phyloP scores from a whole-genome alignment of 345 rosid genomes.

The Acer negundo region DNA sequence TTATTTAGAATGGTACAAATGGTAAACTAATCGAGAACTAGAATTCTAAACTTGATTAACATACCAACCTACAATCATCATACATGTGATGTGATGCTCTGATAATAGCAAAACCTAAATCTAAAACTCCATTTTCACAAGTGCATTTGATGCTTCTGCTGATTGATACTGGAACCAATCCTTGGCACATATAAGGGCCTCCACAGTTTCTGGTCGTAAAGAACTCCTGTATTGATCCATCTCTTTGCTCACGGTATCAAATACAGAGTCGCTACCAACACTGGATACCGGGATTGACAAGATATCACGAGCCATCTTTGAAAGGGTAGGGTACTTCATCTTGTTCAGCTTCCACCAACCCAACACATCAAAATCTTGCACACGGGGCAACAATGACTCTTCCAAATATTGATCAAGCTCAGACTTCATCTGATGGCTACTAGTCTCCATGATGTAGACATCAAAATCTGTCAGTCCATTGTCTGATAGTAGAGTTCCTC shows the following conservation, averaged over 20 bases:
- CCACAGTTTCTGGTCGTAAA: conserved; percentile 80
- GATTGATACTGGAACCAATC: conserved; percentile 70
- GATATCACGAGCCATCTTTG: conserved; percentile 88
- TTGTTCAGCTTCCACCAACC: conserved; percentile 95
- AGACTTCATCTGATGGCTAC: conserved; percentile 64
- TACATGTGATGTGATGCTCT: neutral
- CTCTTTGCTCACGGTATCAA: conserved; percentile 54
- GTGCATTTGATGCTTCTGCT: conserved; percentile 39
- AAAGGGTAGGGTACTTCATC: conserved; percentile 79
- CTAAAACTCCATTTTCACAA: conserved; percentile 65
- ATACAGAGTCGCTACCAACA: conserved; percentile 54
- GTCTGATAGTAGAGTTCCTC: conserved; percentile 47
- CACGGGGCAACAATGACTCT: conserved; percentile 75
- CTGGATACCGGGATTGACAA: conserved; percentile 66
- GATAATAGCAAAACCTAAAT: conserved; percentile 7
- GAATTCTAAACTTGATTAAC: neutral
- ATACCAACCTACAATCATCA: conserved; percentile 26
- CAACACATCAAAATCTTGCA: conserved; percentile 73
- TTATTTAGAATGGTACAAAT: conserved; percentile 20
- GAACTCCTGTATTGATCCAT: conserved; percentile 74
- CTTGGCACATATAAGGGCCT: conserved; percentile 87
- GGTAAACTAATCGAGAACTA: conserved; percentile 17
- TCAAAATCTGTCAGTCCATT: conserved; percentile 84
- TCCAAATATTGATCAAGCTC: conserved; percentile 91
- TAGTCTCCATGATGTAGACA: conserved; percentile 75